Evolutionary conservation across 495 filamentous ascomycete genomes (phyloP).

Genomic region (Parmelia sp.): DNA sequence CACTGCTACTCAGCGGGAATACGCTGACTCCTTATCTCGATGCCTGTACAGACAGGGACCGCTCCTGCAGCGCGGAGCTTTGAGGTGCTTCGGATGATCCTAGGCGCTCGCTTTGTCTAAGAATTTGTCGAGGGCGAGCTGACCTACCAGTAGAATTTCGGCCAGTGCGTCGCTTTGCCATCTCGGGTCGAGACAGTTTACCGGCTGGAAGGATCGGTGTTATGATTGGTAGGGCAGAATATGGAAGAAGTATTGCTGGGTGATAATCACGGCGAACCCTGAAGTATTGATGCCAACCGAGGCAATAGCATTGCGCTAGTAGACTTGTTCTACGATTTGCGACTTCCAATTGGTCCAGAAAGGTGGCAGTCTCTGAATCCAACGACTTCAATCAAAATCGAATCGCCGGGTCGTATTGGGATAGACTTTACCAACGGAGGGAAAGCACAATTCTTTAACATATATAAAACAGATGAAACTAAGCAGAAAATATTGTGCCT

Average conservation of each 20-base stretch:
- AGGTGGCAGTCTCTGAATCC: not conserved
- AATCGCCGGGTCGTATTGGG: not conserved
- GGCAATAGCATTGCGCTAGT: not conserved
- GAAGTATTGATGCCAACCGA: not conserved
- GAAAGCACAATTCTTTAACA: not conserved
- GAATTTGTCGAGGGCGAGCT: not conserved
- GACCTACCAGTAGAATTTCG: not conserved
- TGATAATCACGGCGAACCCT: not conserved
- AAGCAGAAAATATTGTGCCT: slow-evolving; percentile 34
- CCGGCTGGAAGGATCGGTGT: not conserved
- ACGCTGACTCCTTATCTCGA: not conserved
- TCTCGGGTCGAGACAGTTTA: not conserved
- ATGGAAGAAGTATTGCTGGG: not conserved
- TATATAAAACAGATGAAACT: slow-evolving; percentile 11
- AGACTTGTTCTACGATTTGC: not conserved
- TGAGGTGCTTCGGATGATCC: not conserved
- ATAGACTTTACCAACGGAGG: not conserved
- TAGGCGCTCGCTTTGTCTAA: not conserved
- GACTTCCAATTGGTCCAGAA: not conserved
- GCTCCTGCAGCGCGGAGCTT: not conserved
- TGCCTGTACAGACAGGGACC: not conserved
- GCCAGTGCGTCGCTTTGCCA: not conserved
- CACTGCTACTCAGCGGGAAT: not conserved
- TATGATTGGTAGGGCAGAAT: not conserved
- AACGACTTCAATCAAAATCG: not conserved